Evolutionary conservation across 1,284 basidiomycete species (phyloP), one percentile per base, ranked within the genome.

Genomic region (Austroboletus novae-zelandiae): DNA sequence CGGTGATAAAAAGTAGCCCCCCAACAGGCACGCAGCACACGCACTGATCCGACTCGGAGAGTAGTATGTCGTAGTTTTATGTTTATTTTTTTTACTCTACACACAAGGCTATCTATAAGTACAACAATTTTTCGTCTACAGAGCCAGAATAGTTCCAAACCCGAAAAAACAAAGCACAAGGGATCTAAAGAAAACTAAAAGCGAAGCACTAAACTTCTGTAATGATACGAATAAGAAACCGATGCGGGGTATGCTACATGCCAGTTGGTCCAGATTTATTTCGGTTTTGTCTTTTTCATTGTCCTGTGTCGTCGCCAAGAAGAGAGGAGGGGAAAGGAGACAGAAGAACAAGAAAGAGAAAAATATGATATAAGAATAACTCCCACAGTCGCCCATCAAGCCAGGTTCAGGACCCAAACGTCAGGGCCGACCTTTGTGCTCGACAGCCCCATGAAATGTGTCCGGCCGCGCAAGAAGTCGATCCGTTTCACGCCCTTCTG

Each of bases 401-500:
- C 47, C 9, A 66, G 53, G 53, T 68, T 68, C 11, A 69, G 25
- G 32, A 40, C 8, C 64, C 67, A 66, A 0, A 56, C 50, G 23
- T 68, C 55, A 0, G 64, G 67, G 3, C 64, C 64, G 8, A 52
- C 11, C 55, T 66, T 69, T 50, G 67, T 66, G 58, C 65, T 67
- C 2, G 65, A 70, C 40, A 59, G 46, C 48, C 76, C 76, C 53
- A 64, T 59, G 56, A 77, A 77, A 11, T 52, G 61, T 17, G 62
- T 71, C 20, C 62, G 62, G 27, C 67, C 68, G 29, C 64, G 62
- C 46, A 79, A 57, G 53, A 79, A 73, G 54, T 78, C 76, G 0
- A 78, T 68, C 29, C 73, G 66, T 51, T 73, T 74, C 11, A 79
- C 56, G 0, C 76, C 75, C 57, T 71, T 70, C 6, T 53, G 55